Evolutionary conservation across 1,139 yeast genomes (phyloP).

Genomic region (Yamadazyma dendronema): DNA sequence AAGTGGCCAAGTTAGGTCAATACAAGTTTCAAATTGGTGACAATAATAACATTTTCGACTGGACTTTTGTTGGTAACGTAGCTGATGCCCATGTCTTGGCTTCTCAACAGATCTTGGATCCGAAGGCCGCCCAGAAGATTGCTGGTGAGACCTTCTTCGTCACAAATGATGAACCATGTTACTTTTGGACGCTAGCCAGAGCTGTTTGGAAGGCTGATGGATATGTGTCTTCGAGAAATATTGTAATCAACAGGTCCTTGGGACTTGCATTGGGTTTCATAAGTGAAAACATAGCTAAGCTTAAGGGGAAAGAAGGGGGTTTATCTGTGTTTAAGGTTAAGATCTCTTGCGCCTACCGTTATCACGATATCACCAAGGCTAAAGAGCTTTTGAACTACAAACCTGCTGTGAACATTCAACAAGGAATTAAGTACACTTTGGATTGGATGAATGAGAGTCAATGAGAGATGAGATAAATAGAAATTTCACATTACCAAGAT

Average conservation of each 20-base stretch:
- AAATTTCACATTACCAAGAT: neutral
- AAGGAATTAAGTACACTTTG: slow-evolving; percentile 77
- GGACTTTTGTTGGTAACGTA: slow-evolving; percentile 99
- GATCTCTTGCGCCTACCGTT: slow-evolving; percentile 91
- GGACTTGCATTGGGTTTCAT: slow-evolving; percentile 81
- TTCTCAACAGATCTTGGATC: slow-evolving; percentile 65
- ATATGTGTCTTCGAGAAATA: slow-evolving; percentile 64
- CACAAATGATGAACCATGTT: slow-evolving; percentile 92
- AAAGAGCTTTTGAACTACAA: slow-evolving; percentile 71
- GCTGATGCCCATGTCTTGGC: slow-evolving; percentile 97
- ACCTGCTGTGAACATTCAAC: slow-evolving; percentile 78
- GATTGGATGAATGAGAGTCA: slow-evolving; percentile 78
- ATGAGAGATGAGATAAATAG: slow-evolving; percentile 19
- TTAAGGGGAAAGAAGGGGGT: slow-evolving; percentile 85
- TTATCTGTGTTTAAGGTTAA: slow-evolving; percentile 93
- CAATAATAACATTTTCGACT: slow-evolving; percentile 88
- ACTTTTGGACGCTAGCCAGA: slow-evolving; percentile 96
- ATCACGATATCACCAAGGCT: slow-evolving; percentile 89
- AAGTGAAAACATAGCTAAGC: slow-evolving; percentile 67
- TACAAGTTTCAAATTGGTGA: slow-evolving; percentile 92
- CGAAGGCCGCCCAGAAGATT: slow-evolving; percentile 39
- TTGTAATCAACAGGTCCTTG: slow-evolving; percentile 67
- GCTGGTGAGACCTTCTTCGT: slow-evolving; percentile 88
- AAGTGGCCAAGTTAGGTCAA: slow-evolving; percentile 81
- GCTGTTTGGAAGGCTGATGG: slow-evolving; percentile 98